Conservation (phyloP, 768 basidiomycete species). For the Leccinum fibrillosum region DNA sequence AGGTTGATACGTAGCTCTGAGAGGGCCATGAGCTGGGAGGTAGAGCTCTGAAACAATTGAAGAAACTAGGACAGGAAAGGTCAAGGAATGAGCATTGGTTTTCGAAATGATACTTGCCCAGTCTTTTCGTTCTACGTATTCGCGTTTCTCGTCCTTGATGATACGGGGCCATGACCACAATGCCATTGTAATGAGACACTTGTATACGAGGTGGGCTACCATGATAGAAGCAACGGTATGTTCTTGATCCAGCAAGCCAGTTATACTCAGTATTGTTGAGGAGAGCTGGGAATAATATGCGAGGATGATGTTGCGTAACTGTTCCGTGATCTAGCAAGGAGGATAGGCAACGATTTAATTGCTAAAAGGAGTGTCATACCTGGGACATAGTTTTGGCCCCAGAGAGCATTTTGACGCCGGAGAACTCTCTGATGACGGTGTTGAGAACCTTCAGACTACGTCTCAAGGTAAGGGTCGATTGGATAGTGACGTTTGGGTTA, state of each 20-base stretch:
- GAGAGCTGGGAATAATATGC: constrained; percentile 57
- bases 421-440: constrained; percentile 65
- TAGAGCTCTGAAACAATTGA: constrained; percentile 59
- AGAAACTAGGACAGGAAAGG: constrained; percentile 43
- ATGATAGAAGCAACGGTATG: constrained; percentile 45
- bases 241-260: constrained; percentile 34
- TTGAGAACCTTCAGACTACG: constrained; percentile 65
- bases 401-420: constrained; percentile 63
- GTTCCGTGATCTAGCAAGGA: constrained; percentile 20
- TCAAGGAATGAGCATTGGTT: neutral
- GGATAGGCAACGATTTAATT: neutral
- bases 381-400: constrained; percentile 65
- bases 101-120: constrained; percentile 45
- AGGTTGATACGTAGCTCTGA: constrained; percentile 57
- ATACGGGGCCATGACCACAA: constrained; percentile 67
- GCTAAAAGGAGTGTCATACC: constrained; percentile 34
- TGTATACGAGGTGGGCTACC: constrained; percentile 69
- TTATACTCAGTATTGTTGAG: constrained; percentile 33
- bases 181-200: constrained; percentile 67
- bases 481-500: constrained; percentile 39
- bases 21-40: constrained; percentile 52
- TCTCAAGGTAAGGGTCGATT: constrained; percentile 48
- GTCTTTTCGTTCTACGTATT: constrained; percentile 40
- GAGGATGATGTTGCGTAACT: constrained; percentile 52
- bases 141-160: constrained; percentile 41